Evolutionary conservation across 176 grass and related monocot genomes (phyloP).

Genomic region (Ananas comosus): DNA sequence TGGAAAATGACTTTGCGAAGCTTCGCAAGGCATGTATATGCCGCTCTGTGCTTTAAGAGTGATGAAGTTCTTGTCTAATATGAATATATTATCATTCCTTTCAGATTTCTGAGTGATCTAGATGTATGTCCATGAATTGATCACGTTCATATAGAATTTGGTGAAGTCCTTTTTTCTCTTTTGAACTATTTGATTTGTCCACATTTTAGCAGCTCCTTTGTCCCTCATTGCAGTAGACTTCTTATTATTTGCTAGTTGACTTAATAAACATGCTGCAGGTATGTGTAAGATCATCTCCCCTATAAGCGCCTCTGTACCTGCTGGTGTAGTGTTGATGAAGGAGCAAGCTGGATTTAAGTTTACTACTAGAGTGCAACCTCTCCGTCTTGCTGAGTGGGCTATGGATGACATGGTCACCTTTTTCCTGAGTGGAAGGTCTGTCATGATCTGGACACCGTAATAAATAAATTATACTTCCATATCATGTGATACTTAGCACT

Average conservation of each 20-base stretch:
- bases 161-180: no score
- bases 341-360: slow-evolving; percentile 90
- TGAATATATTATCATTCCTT: background rate
- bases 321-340: slow-evolving; percentile 73
- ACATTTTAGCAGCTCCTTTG: background rate
- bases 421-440: slow-evolving; percentile 94
- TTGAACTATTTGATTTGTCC: no score
- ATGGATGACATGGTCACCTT: slow-evolving; percentile 79
- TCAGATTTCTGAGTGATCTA: background rate
- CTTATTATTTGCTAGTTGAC: background rate
- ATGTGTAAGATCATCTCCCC: slow-evolving; percentile 96
- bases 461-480: background rate
- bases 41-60: no score
- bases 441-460: background rate
- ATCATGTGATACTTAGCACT: slow-evolving; percentile 11
- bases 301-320: slow-evolving; percentile 67
- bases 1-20: no score
- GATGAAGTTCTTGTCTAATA: no score
- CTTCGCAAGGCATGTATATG: no score
- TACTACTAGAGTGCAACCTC: slow-evolving; percentile 85
- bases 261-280: slow-evolving; percentile 27
- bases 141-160: no score
- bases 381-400: slow-evolving; percentile 82
- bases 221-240: background rate
- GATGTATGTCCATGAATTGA: no score